Conservation (phyloP, 2,329 filamentous ascomycete species). For the Teratosphaeria nubilosa region DNA sequence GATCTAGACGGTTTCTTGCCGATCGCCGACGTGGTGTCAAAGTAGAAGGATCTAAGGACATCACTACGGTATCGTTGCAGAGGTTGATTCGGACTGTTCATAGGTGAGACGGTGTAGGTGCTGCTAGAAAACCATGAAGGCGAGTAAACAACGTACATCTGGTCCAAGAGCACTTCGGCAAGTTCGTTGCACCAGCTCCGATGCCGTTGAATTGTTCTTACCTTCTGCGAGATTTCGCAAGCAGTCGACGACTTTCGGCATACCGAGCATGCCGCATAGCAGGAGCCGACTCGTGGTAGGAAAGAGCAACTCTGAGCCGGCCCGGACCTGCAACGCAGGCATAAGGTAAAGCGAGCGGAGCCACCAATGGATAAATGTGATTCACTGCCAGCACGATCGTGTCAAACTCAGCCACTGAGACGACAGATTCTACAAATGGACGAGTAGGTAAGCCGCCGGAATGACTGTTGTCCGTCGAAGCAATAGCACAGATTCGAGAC, state of each 20-base stretch:
- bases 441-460: too few species aligned
- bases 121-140: neutral
- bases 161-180: neutral
- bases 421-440: too few species aligned
- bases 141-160: neutral
- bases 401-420: too few species aligned
- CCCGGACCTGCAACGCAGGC: neutral
- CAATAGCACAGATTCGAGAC: too few species aligned
- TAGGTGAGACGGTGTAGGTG: neutral
- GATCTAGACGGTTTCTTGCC: neutral
- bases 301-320: neutral
- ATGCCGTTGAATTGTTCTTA: neutral
- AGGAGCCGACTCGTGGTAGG: neutral
- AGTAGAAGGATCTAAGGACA: neutral
- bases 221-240: neutral
- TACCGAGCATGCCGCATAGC: neutral
- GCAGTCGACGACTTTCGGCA: neutral
- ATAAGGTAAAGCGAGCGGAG: too few species aligned
- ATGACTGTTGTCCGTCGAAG: too few species aligned
- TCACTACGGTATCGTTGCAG: neutral
- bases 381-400: too few species aligned
- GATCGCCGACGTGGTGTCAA: neutral
- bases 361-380: too few species aligned
- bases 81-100: neutral
- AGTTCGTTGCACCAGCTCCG: neutral